Evolutionary conservation across 2,329 filamentous ascomycete species (phyloP), one percentile per base, ranked within the genome.

Genomic region (Xylariaceae sp.): DNA sequence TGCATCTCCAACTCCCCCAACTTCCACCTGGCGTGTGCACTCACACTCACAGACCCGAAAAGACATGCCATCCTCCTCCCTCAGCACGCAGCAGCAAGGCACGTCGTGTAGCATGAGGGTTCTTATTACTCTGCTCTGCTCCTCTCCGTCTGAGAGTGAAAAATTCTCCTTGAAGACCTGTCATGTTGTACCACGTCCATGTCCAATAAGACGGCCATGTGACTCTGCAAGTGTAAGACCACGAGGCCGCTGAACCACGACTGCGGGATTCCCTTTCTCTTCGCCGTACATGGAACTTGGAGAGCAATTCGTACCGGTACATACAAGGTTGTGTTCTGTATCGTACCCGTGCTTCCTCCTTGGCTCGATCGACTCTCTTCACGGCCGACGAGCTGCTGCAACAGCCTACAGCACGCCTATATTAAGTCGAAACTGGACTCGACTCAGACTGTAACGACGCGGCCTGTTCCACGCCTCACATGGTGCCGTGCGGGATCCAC

Each of bases 161-260:
- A 50, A 23, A 50, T 15, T 50, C 15, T 39, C 30, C 34, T 37
- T 51, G 30, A 15, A 15, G 23, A 34, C 34, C 23, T 51, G 50
- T 51, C 50, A 51, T 51, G 50, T 37, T 51, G 34, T 17, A 53
- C 35, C 11, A 42, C 35, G n/a, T 30, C 17, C 11, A 18, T 23
- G n/a, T 18, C 37, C 34, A 53, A 30, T 53, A 13, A 53, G 51
- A 39, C 35, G 51, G 37, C 51, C 51, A 39, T 53, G 51, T 53
- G 51, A 53, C 51, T 42, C 51, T 53, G 51, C 35, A 52, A 52
- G 50, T 18, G 51, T 53, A 53, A 30, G 51, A 53, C 50, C 50
- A 52, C 35, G 37, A 42, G 51, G 37, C 15, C 23, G 30, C 18
- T 35, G 30, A 18, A 51, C 47, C 47, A 50, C 47, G 15, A 30